These are phyloP conservation scores for Jamesozyma spencerorum DNA, from an alignment of 805 yeast genomes.

Conservation along the genomic window DNA sequence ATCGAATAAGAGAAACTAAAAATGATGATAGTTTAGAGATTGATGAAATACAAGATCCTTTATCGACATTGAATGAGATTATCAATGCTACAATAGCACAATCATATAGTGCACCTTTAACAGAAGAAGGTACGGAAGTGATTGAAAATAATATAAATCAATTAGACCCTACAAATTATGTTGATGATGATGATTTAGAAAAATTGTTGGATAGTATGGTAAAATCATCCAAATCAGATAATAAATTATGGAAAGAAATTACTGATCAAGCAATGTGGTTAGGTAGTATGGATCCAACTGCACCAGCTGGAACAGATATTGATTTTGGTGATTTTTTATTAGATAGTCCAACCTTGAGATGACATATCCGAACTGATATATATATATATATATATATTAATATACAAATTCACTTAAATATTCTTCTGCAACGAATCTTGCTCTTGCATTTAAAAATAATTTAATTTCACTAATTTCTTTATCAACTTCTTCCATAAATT, in stretches of 20 bases:
- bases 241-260: conserved; percentile 66
- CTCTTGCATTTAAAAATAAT: conserved; percentile 90
- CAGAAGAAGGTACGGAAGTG: conserved; percentile 11
- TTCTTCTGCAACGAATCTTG: conserved; percentile 95
- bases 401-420: conserved; percentile 83
- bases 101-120: conserved; percentile 13
- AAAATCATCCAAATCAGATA: conserved; percentile 34
- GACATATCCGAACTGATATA: background rate
- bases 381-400: conserved; percentile 5
- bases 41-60: conserved; percentile 1
- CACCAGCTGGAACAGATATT: conserved; percentile 19
- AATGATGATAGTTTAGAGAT: background rate
- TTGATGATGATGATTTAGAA: conserved; percentile 30
- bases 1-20: background rate
- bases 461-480: conserved; percentile 98
- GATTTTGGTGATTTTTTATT: conserved; percentile 14
- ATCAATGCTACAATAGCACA: conserved; percentile 16
- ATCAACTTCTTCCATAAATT: conserved; percentile 98
- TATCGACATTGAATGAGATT: conserved; percentile 14
- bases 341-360: conserved; percentile 2
- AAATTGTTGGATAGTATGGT: conserved; percentile 25
- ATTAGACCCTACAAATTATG: conserved; percentile 25
- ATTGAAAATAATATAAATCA: conserved; percentile 24
- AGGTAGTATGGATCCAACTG: conserved; percentile 33
- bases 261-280: conserved; percentile 74